Conservation (phyloP, 257 asterid genomes). For the Forsythia viridissima region DNA sequence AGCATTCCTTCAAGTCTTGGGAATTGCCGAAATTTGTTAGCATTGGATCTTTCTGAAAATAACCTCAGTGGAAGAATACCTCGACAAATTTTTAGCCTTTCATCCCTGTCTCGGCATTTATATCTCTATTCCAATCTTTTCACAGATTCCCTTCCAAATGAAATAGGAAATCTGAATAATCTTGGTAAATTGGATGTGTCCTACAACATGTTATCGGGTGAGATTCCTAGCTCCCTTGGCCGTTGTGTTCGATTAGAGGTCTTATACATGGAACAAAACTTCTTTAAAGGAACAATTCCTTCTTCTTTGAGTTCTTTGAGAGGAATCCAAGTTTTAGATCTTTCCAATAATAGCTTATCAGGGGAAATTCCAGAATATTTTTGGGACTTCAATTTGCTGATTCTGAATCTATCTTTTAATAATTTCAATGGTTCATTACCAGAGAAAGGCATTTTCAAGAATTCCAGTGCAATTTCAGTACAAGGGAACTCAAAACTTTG, state of each 20-base stretch:
- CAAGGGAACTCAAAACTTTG: conserved; percentile 9
- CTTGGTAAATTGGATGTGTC: conserved; percentile 25
- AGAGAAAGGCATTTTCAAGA: too few species aligned
- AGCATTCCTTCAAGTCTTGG: conserved; percentile 24
- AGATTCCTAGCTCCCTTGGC: conserved; percentile 22
- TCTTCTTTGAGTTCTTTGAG: conserved; percentile 5
- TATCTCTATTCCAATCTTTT: conserved; percentile 18
- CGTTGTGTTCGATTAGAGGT: conserved; percentile 22
- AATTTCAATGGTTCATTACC: too few species aligned
- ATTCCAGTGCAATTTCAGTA: too few species aligned
- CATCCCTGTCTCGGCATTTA: conserved; percentile 1
- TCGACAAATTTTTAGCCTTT: conserved; percentile 3
- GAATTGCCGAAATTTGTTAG: conserved; percentile 15
- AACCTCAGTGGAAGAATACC: conserved; percentile 19
- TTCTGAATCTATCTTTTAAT: too few species aligned
- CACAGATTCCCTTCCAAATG: conserved; percentile 8
- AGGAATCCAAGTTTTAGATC: conserved; percentile 25
- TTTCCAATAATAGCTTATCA: conserved; percentile 14
- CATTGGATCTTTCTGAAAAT: conserved; percentile 23
- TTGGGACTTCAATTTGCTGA: conserved; percentile 18
- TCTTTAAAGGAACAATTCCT: conserved; percentile 5
- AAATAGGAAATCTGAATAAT: conserved; percentile 19
- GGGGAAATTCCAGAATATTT: conserved; percentile 18
- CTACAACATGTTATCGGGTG: conserved; percentile 18
- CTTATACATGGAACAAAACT: conserved; percentile 15